phyloP scores from a whole-genome alignment of 2,329 filamentous ascomycete genomes.

The Diaporthe citrichinensis region DNA sequence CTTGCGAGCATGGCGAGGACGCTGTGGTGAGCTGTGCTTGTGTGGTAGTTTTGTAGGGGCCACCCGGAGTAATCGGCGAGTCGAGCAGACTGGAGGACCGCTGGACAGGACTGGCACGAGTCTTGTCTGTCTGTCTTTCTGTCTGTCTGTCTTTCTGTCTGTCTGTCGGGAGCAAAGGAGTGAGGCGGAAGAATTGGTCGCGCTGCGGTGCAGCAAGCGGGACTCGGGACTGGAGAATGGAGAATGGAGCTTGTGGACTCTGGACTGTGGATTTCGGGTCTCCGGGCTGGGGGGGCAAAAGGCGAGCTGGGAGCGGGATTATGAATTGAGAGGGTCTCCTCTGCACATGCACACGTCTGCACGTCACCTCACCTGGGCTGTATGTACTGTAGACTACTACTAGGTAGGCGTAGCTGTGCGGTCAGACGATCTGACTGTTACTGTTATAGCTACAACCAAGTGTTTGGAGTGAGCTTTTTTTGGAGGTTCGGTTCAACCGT shows the following conservation, averaged over 20 bases:
- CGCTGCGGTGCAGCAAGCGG: slow-evolving; percentile 14
- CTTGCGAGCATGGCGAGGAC: slow-evolving; percentile 66
- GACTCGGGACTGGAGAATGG: slow-evolving; percentile 25
- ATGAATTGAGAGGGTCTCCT: background rate
- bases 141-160: too few relatives aligned
- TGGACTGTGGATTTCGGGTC: slow-evolving; percentile 19
- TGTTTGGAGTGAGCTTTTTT: slow-evolving; percentile 26
- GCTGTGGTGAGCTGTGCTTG: background rate
- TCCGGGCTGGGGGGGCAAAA: slow-evolving; percentile 13
- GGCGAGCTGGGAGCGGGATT: slow-evolving; percentile 1
- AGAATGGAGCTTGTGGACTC: slow-evolving; percentile 21
- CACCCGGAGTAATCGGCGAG: background rate
- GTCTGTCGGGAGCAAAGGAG: slow-evolving; percentile 29
- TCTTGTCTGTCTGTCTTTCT: slow-evolving; percentile 6
- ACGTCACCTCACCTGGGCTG: background rate
- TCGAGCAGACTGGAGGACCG: slow-evolving; percentile 4
- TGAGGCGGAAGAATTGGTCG: slow-evolving; percentile 33
- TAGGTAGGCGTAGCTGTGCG: background rate
- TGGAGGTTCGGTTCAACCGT: slow-evolving; percentile 28
- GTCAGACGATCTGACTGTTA: slow-evolving; percentile 1
- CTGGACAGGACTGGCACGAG: slow-evolving; percentile 18
- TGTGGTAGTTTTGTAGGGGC: background rate
- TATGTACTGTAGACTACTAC: background rate
- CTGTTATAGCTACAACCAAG: slow-evolving; percentile 18
- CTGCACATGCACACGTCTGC: background rate